Evolutionary conservation across 2,329 filamentous ascomycete genomes (phyloP), one percentile per base, ranked within the genome.

Genomic region (Sclerotinia trifoliorum): DNA sequence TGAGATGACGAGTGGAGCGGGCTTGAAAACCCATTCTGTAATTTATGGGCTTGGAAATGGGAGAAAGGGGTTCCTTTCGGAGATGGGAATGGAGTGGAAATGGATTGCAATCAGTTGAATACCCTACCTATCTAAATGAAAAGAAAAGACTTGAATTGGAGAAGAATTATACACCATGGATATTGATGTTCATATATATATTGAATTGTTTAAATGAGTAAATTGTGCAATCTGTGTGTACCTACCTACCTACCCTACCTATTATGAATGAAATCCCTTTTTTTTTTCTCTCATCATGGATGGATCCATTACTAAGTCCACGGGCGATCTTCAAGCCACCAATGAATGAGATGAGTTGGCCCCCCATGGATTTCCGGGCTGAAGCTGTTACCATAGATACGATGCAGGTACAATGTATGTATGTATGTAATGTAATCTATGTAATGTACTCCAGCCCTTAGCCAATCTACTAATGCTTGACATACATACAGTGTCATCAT

Each of bases 21-120:
- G 51, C 32, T n/a, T 42, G 55, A 39, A 68, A 19, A 35, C 3
- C 11, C 44, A 68, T 56, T 56, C 24, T 68, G 66, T 68, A 68
- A 68, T 68, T 65, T 68, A 65, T 46, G 32, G 21, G 32, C 52
- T 44, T 21, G 42, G 19, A 24, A 24, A 56, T n/a, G n/a, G 48
- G 24, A 24, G 35, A 46, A 67, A 19, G 21, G 51, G 49, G 65
- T 29, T 35, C 62, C 10, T 39, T 32, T 5, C 7, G 26, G 6
- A 29, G 48, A 52, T 42, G 35, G 21, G n/a, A 29, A 32, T n/a
- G 44, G 32, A 54, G n/a, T 55, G 32, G 24, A 3, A 55, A 44
- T 15, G 35, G n/a, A n/a, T 46, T 42, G 32, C 17, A n/a, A 15
- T 24, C 2, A 54, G 26, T 39, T 46, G 65, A 48, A 67, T 54